Conservation (phyloP, 306 rosid genomes). For the Sindora glabra region DNA sequence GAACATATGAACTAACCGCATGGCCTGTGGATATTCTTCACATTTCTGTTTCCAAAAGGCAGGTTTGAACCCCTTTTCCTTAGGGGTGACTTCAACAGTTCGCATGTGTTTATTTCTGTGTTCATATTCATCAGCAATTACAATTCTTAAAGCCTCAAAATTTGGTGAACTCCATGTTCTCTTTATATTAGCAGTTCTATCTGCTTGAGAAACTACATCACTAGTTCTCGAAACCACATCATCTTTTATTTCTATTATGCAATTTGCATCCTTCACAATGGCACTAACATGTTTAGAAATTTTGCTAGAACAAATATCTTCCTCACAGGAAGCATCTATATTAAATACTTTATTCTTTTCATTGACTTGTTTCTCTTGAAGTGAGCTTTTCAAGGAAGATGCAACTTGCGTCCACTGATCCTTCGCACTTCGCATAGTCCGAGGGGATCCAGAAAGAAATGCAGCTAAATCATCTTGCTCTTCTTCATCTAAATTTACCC, state of each 20-base stretch:
- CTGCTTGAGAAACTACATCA: conserved; percentile 62
- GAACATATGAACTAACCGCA: conserved; percentile 39
- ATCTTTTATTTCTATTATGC: conserved; percentile 41
- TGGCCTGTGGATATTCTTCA: conserved; percentile 52
- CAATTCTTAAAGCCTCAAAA: conserved; percentile 52
- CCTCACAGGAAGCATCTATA: conserved; percentile 23
- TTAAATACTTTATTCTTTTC: conserved; percentile 28
- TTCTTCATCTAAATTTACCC: conserved; percentile 80
- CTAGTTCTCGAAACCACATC: conserved; percentile 32
- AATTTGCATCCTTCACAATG: too few relatives aligned
- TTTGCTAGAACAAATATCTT: conserved; percentile 27
- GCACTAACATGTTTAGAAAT: conserved; percentile 39
- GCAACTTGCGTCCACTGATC: conserved; percentile 31
- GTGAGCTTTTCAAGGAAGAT: conserved; percentile 23
- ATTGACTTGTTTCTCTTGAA: conserved; percentile 21
- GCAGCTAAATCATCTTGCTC: conserved; percentile 88
- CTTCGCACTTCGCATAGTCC: conserved; percentile 22
- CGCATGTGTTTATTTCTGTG: conserved; percentile 23
- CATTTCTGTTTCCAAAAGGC: conserved; percentile 59
- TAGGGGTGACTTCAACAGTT: conserved; percentile 52
- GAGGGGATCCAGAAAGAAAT: conserved; percentile 70
- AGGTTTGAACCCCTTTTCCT: conserved; percentile 66
- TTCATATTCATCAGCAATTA: conserved; percentile 57
- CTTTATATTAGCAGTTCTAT: conserved; percentile 53
- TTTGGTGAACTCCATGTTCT: conserved; percentile 57